A percentile compares a stretch with the other conserved stretches of the same genome.
Conservation (phyloP, 1,284 basidiomycete species). For the Amylostereum chailletii region DNA sequence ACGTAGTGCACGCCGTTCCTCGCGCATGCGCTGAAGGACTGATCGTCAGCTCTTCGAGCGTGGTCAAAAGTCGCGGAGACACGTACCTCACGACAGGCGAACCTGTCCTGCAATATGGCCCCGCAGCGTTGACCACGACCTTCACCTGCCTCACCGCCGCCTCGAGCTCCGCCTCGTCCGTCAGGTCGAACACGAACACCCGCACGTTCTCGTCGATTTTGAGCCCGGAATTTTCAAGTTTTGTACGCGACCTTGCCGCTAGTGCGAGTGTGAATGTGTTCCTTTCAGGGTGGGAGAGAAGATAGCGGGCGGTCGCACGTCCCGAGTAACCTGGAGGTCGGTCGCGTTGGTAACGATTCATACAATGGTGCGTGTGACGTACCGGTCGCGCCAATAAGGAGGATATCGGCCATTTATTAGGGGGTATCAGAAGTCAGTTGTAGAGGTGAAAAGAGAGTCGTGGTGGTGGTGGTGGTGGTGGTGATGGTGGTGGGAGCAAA, state of each 20-base stretch:
- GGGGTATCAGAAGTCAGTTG: too few relatives aligned
- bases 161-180: slow-evolving; percentile 37
- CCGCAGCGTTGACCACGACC: slow-evolving; percentile 62
- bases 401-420: slow-evolving; percentile 34
- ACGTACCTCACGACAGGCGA: slow-evolving; percentile 52
- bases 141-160: slow-evolving; percentile 40
- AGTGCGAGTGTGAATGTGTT: slow-evolving; percentile 50
- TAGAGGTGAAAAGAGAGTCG: too few relatives aligned
- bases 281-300: slow-evolving; percentile 51
- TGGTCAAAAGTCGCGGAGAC: not conserved
- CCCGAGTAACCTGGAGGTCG: slow-evolving; percentile 49
- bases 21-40: slow-evolving; percentile 34
- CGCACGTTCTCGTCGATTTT: slow-evolving; percentile 32
- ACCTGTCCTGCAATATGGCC: slow-evolving; percentile 58
- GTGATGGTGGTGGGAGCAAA: too few relatives aligned
- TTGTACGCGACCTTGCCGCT: slow-evolving; percentile 49
- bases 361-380: slow-evolving; percentile 3
- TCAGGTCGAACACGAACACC: slow-evolving; percentile 44
- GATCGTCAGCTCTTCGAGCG: not conserved
- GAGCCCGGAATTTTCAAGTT: slow-evolving; percentile 39
- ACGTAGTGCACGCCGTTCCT: slow-evolving; percentile 52
- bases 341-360: not conserved
- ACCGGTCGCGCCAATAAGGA: slow-evolving; percentile 59
- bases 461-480: too few relatives aligned
- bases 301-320: slow-evolving; percentile 50